These are phyloP conservation scores for Bipolaris oryzae DNA, from an alignment of 2,329 filamentous ascomycete genomes.

Conservation along the genomic window DNA sequence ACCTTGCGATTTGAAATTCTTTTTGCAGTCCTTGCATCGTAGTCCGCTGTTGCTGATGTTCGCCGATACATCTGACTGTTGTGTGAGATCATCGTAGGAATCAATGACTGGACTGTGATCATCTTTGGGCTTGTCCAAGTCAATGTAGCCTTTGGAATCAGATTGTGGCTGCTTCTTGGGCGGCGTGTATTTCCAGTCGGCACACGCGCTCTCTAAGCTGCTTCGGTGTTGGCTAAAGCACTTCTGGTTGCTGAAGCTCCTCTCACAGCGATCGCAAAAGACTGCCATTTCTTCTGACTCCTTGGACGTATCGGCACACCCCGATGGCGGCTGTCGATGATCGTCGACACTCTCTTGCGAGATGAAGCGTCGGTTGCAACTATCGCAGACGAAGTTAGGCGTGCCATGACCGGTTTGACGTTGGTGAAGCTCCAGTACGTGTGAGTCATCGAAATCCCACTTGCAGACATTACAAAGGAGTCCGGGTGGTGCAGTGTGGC, in stretches of 20 bases:
- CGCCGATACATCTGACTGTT: constrained; percentile 12
- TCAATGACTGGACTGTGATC: neutral
- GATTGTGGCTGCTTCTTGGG: neutral
- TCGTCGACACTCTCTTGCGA: neutral
- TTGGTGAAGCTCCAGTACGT: constrained; percentile 30
- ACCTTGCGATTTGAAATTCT: constrained; percentile 22
- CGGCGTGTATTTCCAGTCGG: constrained; percentile 17
- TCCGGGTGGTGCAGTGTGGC: neutral
- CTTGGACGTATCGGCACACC: constrained; percentile 9
- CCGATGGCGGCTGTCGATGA: constrained; percentile 16
- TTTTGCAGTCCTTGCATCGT: constrained; percentile 30
- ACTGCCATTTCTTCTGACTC: neutral
- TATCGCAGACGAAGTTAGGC: constrained; percentile 3
- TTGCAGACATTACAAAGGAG: constrained; percentile 21
- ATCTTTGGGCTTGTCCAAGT: constrained; percentile 19
- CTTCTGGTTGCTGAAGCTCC: constrained; percentile 14
- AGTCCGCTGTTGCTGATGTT: constrained; percentile 9
- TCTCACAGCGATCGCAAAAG: constrained; percentile 20
- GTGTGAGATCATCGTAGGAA: constrained; percentile 5
- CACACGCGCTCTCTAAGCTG: constrained; percentile 17
- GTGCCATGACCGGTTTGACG: constrained; percentile 17
- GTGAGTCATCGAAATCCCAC: constrained; percentile 23
- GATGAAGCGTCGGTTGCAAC: constrained; percentile 10
- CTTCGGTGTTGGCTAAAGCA: constrained; percentile 20
- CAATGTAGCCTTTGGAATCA: constrained; percentile 8